Base-by-base conservation (phyloP, 768 basidiomycete species). In the Clathrus columnatus region DNA sequence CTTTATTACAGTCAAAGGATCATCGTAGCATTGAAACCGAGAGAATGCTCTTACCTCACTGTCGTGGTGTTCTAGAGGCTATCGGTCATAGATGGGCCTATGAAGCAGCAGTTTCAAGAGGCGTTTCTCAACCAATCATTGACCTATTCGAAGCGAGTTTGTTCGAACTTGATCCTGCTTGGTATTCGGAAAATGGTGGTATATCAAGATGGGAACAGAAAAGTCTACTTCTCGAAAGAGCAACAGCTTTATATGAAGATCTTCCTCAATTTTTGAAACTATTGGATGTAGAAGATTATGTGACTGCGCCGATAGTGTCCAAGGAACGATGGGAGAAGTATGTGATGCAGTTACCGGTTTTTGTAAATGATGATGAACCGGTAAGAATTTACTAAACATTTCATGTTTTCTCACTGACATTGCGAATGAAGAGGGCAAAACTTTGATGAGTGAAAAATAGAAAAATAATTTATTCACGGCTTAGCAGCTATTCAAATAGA, bases 31-130 rank as follows among this genome's bases (percentile, higher is more conserved):
- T n/a, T n/a, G n/a, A n/a, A n/a, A n/a, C n/a, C n/a, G n/a, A n/a
- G n/a, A n/a, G n/a, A n/a, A n/a, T n/a, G n/a, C n/a, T n/a, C n/a
- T n/a, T n/a, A n/a, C n/a, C n/a, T n/a, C n/a, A n/a, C n/a, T n/a
- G n/a, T n/a, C n/a, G n/a, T n/a, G n/a, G n/a, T n/a, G n/a, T n/a
- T n/a, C n/a, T 84, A 51, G 77, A 81, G 67, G 77, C 82, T n/a
- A 77, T 84, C 42, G 83, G 83, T 3, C 80, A 83, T 61, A 77
- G 81, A 16, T 69, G 81, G 42, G 79, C 82, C 2, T 82, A 83
- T 62, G 76, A 80, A 5, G 77, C 77, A 17, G 82, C 74, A 16
- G 56, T 75, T 42, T 67, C 68, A 29, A 68, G 70, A 11, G 71
- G 69, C 4, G 62, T 83, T 24, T 75, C 76, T 2, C 67, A 70